Evolutionary conservation across 495 filamentous ascomycete species (phyloP), one percentile per base, ranked within the genome.

Genomic region (Ramalina intermedia): DNA sequence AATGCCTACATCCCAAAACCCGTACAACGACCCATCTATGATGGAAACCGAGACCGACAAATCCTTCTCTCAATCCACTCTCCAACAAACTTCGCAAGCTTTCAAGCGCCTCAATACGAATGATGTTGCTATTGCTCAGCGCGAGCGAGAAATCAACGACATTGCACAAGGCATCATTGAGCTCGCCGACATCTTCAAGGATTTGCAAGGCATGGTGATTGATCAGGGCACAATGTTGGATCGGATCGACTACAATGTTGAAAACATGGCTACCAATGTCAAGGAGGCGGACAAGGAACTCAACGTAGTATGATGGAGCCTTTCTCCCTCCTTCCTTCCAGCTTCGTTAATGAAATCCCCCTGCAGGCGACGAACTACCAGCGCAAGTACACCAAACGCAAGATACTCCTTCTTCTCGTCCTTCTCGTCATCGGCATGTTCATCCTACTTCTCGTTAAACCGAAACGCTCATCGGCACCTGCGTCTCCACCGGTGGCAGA

Each of bases 161-260:
- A 96, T 98, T 51, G 91, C 91, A 0, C 87, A 94, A 58, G 91
- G 91, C 38, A 95, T 98, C 62, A 95, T 98, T 57, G 93, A 96
- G 55, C 72, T 98, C 2, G 82, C 88, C 1, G 88, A 94, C 60
- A 87, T 98, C 37, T 98, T 98, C 71, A 86, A 90, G 41, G 93
- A 96, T 53, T 66, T 98, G 17, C 93, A 98, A 60, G 78, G 72
- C 18, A 95, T 98, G 88, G 82, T 98, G 48, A 98, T 98, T 51
- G 91, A 98, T 63, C 91, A 98, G 66, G 91, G 91, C 12, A 96
- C 87, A 24, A 87, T 98, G 83, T 76, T 98, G 20, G 91, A 98
- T 66, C 76, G 91, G 35, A 96, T 98, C 58, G 91, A 98, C 61
- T 98, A 95, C 67, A 98, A 98, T 61, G 84, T 98, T 35, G 91